Evolutionary conservation across 768 basidiomycete species (phyloP), one percentile per base, ranked within the genome.

Genomic region (Naganishia friedmannii): DNA sequence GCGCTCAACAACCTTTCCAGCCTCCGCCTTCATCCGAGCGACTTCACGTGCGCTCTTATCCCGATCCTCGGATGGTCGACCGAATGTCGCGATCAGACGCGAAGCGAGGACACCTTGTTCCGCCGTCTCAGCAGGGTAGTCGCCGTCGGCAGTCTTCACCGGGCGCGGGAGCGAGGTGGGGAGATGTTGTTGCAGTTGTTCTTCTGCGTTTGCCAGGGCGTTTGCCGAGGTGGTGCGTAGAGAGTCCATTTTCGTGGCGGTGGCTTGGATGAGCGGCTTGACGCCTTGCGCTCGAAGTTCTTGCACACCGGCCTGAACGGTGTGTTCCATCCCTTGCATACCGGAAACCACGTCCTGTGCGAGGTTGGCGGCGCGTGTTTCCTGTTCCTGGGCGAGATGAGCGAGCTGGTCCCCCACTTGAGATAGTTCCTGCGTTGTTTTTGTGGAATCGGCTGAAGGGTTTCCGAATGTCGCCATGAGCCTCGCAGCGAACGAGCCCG

Each of bases 391-490:
- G 2, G 42, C 42, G 15, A 42, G 7, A 13, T 42, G 9, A 42
- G 42, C 7, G 15, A 42, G 42, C 15, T 42, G 42, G 7, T 8
- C 2, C 42, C 42, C 42, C 7, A 42, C 42, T 5, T 42, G 42
- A 17, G 42, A 8, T 8, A 42, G 42, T 42, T 63, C 60, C 26
- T 21, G 39, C 9, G 23, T 13, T 8, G 39, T 63, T 23, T 26
- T 42, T 1, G 12, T 3, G 1, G 39, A 19, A 19, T 63, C 60
- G 1, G n/a, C 12, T 6, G 21, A 1, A 19, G 60, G 39, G 39
- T 63, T 42, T 1, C 60, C 60, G 28, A 63, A 63, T 12, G 60
- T 63, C 23, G 60, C n/a, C 15, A 63, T 12, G 2, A 63, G n/a
- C 2, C 60, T 31, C 0, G 60, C 19, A 13, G 60, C 60, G 21